Conservation (phyloP, 495 filamentous ascomycete genomes). For the Darksidea phi region DNA sequence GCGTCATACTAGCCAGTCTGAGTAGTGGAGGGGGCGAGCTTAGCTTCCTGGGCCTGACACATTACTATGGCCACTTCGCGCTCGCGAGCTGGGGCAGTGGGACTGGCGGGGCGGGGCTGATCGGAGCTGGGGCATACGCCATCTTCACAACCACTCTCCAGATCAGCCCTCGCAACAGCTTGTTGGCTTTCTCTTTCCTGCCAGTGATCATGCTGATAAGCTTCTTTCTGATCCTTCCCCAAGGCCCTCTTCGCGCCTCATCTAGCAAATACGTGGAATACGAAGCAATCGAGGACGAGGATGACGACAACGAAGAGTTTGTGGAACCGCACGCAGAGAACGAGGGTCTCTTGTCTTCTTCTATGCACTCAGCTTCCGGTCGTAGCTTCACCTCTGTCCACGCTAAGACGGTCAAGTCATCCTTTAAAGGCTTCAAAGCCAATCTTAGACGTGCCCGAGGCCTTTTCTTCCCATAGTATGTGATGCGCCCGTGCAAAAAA, state of each 20-base stretch:
- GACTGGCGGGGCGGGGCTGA: slow-evolving; percentile 83
- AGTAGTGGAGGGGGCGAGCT: slow-evolving; percentile 83
- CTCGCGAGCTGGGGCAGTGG: slow-evolving; percentile 91
- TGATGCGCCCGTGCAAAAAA: neutral
- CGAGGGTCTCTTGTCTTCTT: slow-evolving; percentile 47
- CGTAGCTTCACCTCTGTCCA: slow-evolving; percentile 25
- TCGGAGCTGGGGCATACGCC: slow-evolving; percentile 85
- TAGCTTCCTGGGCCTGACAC: slow-evolving; percentile 85
- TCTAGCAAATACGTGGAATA: slow-evolving; percentile 48
- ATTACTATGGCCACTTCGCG: slow-evolving; percentile 89
- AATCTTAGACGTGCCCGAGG: slow-evolving; percentile 55
- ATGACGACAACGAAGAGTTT: slow-evolving; percentile 37
- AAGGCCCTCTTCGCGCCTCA: slow-evolving; percentile 56
- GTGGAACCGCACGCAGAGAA: slow-evolving; percentile 32
- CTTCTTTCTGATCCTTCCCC: slow-evolving; percentile 79
- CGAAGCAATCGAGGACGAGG: slow-evolving; percentile 43
- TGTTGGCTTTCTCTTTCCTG: slow-evolving; percentile 73
- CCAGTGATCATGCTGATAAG: slow-evolving; percentile 78
- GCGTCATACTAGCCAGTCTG: slow-evolving; percentile 80
- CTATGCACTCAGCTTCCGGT: slow-evolving; percentile 26
- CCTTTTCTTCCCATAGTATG: slow-evolving; percentile 69
- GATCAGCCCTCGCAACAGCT: slow-evolving; percentile 64
- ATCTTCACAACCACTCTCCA: slow-evolving; percentile 75
- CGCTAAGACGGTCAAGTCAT: neutral
- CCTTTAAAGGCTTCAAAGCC: slow-evolving; percentile 46